A percentile compares a stretch with the other conserved stretches of the same genome.
phyloP scores from a whole-genome alignment of 495 filamentous ascomycete genomes.

The Lepidopterella palustris region DNA sequence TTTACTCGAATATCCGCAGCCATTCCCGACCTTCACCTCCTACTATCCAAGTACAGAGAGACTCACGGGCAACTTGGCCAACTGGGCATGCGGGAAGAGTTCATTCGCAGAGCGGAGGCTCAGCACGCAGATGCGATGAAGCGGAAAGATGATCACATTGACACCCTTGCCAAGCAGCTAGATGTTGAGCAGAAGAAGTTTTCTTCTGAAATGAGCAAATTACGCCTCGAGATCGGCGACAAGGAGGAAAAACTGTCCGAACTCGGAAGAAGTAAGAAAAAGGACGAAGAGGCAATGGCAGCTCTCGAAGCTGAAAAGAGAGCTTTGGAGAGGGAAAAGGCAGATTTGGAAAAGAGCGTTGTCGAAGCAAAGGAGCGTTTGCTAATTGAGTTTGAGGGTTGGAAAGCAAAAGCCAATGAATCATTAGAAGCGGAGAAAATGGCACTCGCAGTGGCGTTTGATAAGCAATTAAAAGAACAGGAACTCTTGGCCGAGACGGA shows the following conservation, averaged over 20 bases:
- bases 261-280: neutral
- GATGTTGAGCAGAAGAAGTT: conserved; percentile 18
- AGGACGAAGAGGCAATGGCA: conserved; percentile 16
- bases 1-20: conserved; percentile 27
- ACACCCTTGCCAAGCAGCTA: conserved; percentile 24
- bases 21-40: conserved; percentile 30
- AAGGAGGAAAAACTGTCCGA: conserved; percentile 34
- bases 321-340: conserved; percentile 12
- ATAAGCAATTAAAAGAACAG: conserved; percentile 10
- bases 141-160: conserved; percentile 29
- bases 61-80: conserved; percentile 26
- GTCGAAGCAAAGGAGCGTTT: conserved; percentile 17
- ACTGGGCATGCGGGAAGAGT: conserved; percentile 21
- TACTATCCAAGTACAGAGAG: conserved; percentile 28
- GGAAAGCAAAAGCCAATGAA: conserved; percentile 18
- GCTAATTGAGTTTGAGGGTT: conserved; percentile 23
- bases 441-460: conserved; percentile 23
- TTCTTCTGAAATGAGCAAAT: conserved; percentile 25
- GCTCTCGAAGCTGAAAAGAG: conserved; percentile 14
- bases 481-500: conserved; percentile 11
- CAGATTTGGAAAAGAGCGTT: conserved; percentile 14
- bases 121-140: conserved; percentile 27
- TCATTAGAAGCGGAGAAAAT: conserved; percentile 22
- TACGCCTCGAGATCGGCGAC: conserved; percentile 31
- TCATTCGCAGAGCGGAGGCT: conserved; percentile 20